These are phyloP conservation scores for Solanum paucissectum DNA, from an alignment of 257 asterid species.

Conservation along the genomic window DNA sequence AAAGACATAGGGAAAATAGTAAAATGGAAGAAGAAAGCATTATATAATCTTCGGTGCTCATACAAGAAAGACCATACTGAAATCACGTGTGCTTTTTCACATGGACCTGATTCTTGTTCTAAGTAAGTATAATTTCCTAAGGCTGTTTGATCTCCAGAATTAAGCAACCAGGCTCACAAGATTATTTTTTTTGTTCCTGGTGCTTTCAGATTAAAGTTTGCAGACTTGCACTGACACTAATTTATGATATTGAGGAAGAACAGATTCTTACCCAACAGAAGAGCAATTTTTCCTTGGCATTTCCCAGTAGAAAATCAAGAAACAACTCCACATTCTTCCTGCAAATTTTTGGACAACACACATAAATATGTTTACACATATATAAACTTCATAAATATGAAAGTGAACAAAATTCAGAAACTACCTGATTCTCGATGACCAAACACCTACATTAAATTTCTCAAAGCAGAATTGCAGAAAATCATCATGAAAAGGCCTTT, in stretches of 20 bases:
- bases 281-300: constrained; percentile 42
- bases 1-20: neutral
- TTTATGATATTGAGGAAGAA: neutral
- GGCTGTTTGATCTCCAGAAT: neutral
- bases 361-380: neutral
- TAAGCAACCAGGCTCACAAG: neutral
- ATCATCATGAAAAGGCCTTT: constrained; percentile 74
- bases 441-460: constrained; percentile 64
- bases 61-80: neutral
- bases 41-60: neutral
- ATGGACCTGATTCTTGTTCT: neutral
- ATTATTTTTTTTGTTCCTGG: neutral
- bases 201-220: neutral
- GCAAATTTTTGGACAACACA: constrained; percentile 22
- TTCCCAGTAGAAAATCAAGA: constrained; percentile 58
- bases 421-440: constrained; percentile 83
- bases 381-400: neutral
- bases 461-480: constrained; percentile 75
- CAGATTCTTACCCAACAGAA: constrained; percentile 63
- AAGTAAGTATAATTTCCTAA: neutral
- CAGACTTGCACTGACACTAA: neutral
- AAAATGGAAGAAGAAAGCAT: neutral
- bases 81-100: neutral
- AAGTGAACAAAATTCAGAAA: constrained; percentile 17
- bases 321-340: constrained; percentile 61